A percentile compares a stretch with the other conserved stretches of the same genome.
phyloP scores from a whole-genome alignment of 257 asterid genomes.

The Striga asiatica region DNA sequence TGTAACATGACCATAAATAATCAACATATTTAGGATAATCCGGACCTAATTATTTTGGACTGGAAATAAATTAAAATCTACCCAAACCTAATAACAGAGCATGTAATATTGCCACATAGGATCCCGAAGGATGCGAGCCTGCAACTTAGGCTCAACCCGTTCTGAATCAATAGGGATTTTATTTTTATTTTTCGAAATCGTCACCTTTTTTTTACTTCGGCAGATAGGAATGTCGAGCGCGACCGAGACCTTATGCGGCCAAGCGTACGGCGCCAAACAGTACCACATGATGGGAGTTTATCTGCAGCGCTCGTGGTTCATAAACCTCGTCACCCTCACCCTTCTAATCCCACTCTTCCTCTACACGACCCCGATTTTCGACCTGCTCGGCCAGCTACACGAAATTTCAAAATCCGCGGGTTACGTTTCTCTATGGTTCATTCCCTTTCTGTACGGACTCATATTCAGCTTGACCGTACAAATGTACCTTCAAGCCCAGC shows the following conservation, averaged over 20 bases:
- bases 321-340: conserved; percentile 22
- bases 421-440: conserved; percentile 18
- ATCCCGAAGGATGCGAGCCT: too few relatives aligned
- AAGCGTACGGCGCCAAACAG: conserved; percentile 44
- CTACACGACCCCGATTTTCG: conserved; percentile 29
- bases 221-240: conserved; percentile 70
- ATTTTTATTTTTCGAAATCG: too few relatives aligned
- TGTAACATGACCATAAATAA: too few relatives aligned
- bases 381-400: conserved; percentile 13
- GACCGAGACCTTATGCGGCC: conserved; percentile 49
- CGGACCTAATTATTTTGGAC: too few relatives aligned
- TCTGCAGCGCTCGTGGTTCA: conserved; percentile 46
- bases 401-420: conserved; percentile 18
- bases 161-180: too few relatives aligned
- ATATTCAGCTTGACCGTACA: conserved; percentile 18
- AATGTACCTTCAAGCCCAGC: conserved; percentile 27
- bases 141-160: too few relatives aligned
- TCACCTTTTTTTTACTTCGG: too few relatives aligned
- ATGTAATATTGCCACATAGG: too few relatives aligned
- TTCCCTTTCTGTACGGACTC: conserved; percentile 9
- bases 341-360: conserved; percentile 30
- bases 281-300: conserved; percentile 33
- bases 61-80: too few relatives aligned
- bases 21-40: too few relatives aligned
- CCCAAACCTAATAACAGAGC: too few relatives aligned